Conservation (phyloP, 1,284 basidiomycete genomes). For the Irpex rosettiformis region DNA sequence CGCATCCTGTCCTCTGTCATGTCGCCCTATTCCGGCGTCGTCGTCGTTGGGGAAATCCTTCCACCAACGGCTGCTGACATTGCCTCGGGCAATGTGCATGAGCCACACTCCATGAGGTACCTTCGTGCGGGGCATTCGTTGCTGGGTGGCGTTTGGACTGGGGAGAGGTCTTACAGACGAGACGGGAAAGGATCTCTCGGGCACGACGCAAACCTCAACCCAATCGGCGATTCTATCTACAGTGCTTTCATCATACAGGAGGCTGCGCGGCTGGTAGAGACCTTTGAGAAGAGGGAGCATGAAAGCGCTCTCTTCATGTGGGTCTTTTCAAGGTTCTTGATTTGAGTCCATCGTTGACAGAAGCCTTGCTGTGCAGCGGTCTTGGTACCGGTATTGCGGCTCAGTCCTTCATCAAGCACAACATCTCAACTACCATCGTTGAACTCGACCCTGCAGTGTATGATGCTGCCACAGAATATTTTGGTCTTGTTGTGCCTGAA, state of each 20-base stretch:
- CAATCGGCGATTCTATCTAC: slow-evolving; percentile 78
- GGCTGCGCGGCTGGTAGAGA: slow-evolving; percentile 65
- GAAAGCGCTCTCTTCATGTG: slow-evolving; percentile 73
- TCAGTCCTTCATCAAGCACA: slow-evolving; percentile 65
- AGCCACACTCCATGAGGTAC: slow-evolving; percentile 63
- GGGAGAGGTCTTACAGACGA: slow-evolving; percentile 41
- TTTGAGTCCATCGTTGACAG: neutral
- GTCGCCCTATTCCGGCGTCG: slow-evolving; percentile 67
- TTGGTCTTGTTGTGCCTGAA: slow-evolving; percentile 66
- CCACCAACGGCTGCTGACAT: slow-evolving; percentile 32
- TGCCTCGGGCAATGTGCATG: slow-evolving; percentile 24
- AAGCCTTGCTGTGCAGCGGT: slow-evolving; percentile 50
- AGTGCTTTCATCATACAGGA: slow-evolving; percentile 84
- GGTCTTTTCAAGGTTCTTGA: slow-evolving; percentile 23
- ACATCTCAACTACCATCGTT: slow-evolving; percentile 65
- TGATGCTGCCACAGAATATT: slow-evolving; percentile 73
- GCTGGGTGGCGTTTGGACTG: slow-evolving; percentile 86
- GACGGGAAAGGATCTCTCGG: slow-evolving; percentile 33
- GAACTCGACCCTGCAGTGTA: slow-evolving; percentile 91
- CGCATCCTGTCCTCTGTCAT: slow-evolving; percentile 66
- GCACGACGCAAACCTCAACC: slow-evolving; percentile 49
- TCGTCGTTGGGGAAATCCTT: slow-evolving; percentile 75
- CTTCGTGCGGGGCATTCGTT: slow-evolving; percentile 86
- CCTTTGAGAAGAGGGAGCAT: slow-evolving; percentile 28
- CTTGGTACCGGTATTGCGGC: slow-evolving; percentile 83